Evolutionary conservation across 2,329 filamentous ascomycete species (phyloP).

Genomic region (Microdochium nivale): DNA sequence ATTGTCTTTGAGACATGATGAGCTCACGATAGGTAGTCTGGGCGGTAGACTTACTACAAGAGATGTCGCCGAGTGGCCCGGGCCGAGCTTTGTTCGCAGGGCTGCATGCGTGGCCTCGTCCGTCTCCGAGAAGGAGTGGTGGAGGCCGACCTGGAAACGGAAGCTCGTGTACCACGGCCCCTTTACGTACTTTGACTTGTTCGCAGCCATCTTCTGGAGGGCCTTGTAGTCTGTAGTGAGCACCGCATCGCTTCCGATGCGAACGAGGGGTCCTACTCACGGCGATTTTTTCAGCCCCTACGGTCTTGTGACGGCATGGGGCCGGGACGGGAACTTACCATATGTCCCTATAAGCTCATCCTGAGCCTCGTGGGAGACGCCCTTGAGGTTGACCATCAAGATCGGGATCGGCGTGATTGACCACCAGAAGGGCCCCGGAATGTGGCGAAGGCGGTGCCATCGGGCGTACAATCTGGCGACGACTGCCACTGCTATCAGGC

Average conservation of each 20-base stretch:
- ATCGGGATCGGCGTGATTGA: conserved; percentile 4
- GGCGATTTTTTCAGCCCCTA: not conserved
- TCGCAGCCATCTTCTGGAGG: conserved; percentile 1
- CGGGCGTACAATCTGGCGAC: conserved; percentile 2
- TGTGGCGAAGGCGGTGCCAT: conserved; percentile 6
- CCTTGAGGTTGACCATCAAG: conserved; percentile 4
- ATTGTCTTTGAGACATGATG: conserved; percentile 3
- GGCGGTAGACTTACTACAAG: conserved; percentile 4
- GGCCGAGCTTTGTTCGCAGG: conserved; percentile 6
- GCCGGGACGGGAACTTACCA: not conserved
- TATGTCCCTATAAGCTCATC: conserved; percentile 4
- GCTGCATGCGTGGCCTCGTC: conserved; percentile 4
- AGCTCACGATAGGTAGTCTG: not conserved
- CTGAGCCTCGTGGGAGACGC: conserved; percentile 2
- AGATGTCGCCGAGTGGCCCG: conserved; percentile 4
- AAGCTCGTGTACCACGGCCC: conserved; percentile 5
- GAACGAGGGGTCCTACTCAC: conserved; percentile 2
- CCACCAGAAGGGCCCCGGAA: conserved; percentile 6
- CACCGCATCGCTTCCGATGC: conserved; percentile 4
- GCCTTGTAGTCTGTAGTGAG: conserved; percentile 5
- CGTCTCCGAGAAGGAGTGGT: conserved; percentile 5
- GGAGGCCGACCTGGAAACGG: conserved; percentile 4
- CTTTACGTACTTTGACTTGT: conserved; percentile 4
- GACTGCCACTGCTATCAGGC: not conserved
- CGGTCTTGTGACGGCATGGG: too few relatives aligned